phyloP scores from a whole-genome alignment of 2,329 filamentous ascomycete species.

The Ascocoryne sarcoides region DNA sequence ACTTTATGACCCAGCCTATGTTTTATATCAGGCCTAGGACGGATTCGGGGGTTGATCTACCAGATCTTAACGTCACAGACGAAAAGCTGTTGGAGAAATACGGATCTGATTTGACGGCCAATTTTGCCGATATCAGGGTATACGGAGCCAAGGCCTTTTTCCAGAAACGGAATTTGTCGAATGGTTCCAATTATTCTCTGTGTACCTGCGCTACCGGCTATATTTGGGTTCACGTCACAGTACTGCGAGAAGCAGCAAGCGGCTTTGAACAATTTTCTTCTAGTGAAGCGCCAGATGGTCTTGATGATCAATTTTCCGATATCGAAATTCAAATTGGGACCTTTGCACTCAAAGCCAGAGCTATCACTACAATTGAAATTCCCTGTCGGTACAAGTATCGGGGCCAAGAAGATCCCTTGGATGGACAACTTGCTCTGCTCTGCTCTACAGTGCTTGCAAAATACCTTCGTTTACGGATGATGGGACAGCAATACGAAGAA shows the following conservation, averaged over 20 bases:
- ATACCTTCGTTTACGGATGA: constrained; percentile 20
- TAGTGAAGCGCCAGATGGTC: neutral
- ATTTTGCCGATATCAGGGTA: constrained; percentile 23
- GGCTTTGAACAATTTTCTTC: too few relatives aligned
- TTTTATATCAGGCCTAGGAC: constrained; percentile 19
- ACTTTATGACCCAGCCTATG: constrained; percentile 17
- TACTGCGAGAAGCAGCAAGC: constrained; percentile 1
- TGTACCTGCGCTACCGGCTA: constrained; percentile 24
- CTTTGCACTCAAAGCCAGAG: constrained; percentile 18
- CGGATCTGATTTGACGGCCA: constrained; percentile 21
- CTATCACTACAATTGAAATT: constrained; percentile 21
- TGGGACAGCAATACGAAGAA: constrained; percentile 23
- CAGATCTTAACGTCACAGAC: constrained; percentile 20
- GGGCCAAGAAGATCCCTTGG: constrained; percentile 1
- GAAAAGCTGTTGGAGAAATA: constrained; percentile 21
- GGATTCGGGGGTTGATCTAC: constrained; percentile 22
- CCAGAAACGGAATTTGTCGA: constrained; percentile 18
- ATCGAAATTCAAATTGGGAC: constrained; percentile 23
- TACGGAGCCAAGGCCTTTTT: constrained; percentile 21
- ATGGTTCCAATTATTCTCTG: constrained; percentile 17
- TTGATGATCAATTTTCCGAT: constrained; percentile 5
- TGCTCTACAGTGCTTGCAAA: constrained; percentile 21
- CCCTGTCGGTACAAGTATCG: constrained; percentile 14
- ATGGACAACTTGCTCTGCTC: constrained; percentile 16
- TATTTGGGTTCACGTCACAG: constrained; percentile 19